Evolutionary conservation across 805 yeast species (phyloP).

Genomic region (Kluyveromyces siamensis): DNA sequence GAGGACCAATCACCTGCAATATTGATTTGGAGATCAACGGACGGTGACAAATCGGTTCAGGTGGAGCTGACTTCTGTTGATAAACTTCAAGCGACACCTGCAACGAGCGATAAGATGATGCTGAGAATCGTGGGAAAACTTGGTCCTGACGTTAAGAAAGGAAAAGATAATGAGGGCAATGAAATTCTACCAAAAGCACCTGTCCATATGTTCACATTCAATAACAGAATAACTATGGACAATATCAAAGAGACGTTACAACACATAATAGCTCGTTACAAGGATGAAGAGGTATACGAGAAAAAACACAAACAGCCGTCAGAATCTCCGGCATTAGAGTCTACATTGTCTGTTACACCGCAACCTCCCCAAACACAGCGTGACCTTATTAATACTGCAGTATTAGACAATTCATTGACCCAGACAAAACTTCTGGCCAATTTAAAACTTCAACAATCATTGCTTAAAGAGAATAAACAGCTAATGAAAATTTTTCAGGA

Average conservation of each 20-base stretch:
- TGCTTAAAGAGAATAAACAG: slow-evolving; percentile 58
- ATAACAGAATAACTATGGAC: slow-evolving; percentile 68
- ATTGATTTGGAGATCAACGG: slow-evolving; percentile 43
- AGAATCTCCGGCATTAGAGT: slow-evolving; percentile 3
- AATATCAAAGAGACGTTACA: slow-evolving; percentile 58
- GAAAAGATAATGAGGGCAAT: slow-evolving; percentile 24
- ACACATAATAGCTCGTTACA: slow-evolving; percentile 57
- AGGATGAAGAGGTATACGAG: slow-evolving; percentile 40
- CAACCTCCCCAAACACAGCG: slow-evolving; percentile 16
- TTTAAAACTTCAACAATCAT: slow-evolving; percentile 66
- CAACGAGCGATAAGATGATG: slow-evolving; percentile 56
- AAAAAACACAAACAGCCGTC: slow-evolving; percentile 23
- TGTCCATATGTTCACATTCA: slow-evolving; percentile 49
- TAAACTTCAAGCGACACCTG: slow-evolving; percentile 61
- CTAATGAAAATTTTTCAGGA: slow-evolving; percentile 75
- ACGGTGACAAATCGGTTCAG: slow-evolving; percentile 40
- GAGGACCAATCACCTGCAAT: slow-evolving; percentile 51
- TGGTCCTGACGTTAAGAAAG: slow-evolving; percentile 22
- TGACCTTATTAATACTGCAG: slow-evolving; percentile 30
- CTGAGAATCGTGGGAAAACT: slow-evolving; percentile 44
- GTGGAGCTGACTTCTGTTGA: slow-evolving; percentile 36
- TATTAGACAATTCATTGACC: slow-evolving; percentile 41
- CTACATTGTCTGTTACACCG: slow-evolving; percentile 5
- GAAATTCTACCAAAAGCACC: slow-evolving; percentile 17
- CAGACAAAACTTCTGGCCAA: slow-evolving; percentile 56